These are phyloP conservation scores for Starmerella scarabaei DNA, from an alignment of 805 yeast species.

Conservation along the genomic window DNA sequence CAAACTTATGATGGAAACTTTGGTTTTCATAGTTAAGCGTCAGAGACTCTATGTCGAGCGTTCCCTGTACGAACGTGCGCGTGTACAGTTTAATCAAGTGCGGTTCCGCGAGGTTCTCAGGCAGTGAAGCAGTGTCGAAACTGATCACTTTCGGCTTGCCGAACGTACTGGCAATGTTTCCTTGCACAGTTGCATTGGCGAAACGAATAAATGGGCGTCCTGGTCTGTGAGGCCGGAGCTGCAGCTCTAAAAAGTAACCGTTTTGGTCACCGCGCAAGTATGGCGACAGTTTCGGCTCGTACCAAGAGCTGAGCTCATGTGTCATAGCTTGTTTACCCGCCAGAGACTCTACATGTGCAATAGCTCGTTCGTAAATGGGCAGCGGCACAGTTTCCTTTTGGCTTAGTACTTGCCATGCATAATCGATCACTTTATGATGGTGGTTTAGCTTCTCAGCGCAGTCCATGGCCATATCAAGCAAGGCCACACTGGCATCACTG, in stretches of 20 bases:
- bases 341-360: conserved; percentile 19
- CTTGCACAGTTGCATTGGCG: conserved; percentile 17
- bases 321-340: conserved; percentile 17
- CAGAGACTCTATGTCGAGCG: conserved; percentile 25
- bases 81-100: conserved; percentile 14
- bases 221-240: conserved; percentile 27
- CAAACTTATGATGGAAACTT: conserved; percentile 20
- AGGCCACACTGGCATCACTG: conserved; percentile 44
- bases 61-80: conserved; percentile 28
- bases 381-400: conserved; percentile 15
- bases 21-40: conserved; percentile 23
- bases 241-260: conserved; percentile 31
- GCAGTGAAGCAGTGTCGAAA: conserved; percentile 5
- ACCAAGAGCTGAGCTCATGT: conserved; percentile 29
- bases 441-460: conserved; percentile 36
- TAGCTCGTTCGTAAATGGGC: conserved; percentile 16
- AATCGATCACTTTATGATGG: conserved; percentile 22
- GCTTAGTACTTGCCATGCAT: conserved; percentile 24
- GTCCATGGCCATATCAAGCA: conserved; percentile 53
- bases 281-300: conserved; percentile 30
- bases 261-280: conserved; percentile 27
- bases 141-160: not conserved
- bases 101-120: not conserved
- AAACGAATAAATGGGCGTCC: conserved; percentile 13
- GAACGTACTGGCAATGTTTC: not conserved